Conservation (phyloP, 345 rosid species). For the Hibiscus tridactylites region DNA sequence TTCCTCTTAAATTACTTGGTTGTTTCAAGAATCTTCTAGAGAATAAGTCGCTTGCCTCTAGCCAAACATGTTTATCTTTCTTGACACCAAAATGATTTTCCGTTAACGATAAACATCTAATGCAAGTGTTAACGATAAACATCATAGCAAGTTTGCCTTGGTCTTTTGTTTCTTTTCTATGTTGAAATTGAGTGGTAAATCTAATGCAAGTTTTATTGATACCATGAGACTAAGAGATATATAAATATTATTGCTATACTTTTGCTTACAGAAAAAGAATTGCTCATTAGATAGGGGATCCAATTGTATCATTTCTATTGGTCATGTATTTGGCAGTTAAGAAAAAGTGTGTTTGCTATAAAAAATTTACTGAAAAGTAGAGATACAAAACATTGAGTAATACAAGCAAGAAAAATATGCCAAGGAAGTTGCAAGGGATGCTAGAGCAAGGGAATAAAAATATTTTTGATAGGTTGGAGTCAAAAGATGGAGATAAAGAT, state of each 20-base stretch:
- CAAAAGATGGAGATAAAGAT: not conserved
- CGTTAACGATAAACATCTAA: not conserved
- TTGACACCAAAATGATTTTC: not conserved
- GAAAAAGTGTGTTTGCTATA: not conserved
- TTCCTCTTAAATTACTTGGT: not conserved
- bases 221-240: not conserved
- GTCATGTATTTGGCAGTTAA: not conserved
- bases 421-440: not conserved
- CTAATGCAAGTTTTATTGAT: not conserved
- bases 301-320: not conserved
- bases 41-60: not conserved
- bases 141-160: not conserved
- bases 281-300: not conserved
- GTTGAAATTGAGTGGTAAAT: not conserved
- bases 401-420: not conserved
- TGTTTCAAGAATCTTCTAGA: not conserved
- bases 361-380: not conserved
- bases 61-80: not conserved
- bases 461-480: not conserved
- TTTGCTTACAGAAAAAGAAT: not conserved
- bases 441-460: not conserved
- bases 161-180: not conserved
- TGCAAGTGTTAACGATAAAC: too few species aligned
- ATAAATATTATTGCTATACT: not conserved
- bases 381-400: not conserved